A percentile compares a stretch with the other conserved stretches of the same genome.
Conservation (phyloP, 306 rosid species). For the Vigna reflexopilosa region DNA sequence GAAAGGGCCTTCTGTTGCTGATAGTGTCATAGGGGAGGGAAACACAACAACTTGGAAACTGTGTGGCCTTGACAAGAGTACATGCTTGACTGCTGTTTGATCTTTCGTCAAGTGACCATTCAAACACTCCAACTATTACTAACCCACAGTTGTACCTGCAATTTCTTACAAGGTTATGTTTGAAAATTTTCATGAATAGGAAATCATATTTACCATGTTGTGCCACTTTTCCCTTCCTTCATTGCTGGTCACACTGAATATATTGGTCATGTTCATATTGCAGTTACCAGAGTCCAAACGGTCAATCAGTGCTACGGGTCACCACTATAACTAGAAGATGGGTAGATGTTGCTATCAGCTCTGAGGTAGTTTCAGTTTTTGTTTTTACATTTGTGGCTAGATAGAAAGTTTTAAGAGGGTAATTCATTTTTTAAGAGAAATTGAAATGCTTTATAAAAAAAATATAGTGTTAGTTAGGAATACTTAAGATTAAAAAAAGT, state of each 20-base stretch:
- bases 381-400: conserved; percentile 10
- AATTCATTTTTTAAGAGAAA: no score
- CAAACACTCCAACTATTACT: conserved; percentile 68
- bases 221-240: not conserved
- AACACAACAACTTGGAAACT: conserved; percentile 86
- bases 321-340: conserved; percentile 84
- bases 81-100: conserved; percentile 87
- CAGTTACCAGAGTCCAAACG: conserved; percentile 84
- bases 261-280: conserved; percentile 41
- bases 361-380: conserved; percentile 67
- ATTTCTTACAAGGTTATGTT: conserved; percentile 76
- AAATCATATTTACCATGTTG: not conserved
- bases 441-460: no score
- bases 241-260: conserved; percentile 27
- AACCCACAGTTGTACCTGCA: conserved; percentile 87
- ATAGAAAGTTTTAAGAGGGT: not conserved
- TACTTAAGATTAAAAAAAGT: no score
- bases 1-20: conserved; percentile 94
- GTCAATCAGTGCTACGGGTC: conserved; percentile 81
- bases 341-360: conserved; percentile 73
- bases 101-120: conserved; percentile 79
- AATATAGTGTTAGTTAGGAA: no score
- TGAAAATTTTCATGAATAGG: conserved; percentile 4
- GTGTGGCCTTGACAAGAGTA: conserved; percentile 94
- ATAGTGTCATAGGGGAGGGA: conserved; percentile 83